Base-by-base conservation (phyloP, 2,329 filamentous ascomycete species). In the Drechslerella dactyloides region DNA sequence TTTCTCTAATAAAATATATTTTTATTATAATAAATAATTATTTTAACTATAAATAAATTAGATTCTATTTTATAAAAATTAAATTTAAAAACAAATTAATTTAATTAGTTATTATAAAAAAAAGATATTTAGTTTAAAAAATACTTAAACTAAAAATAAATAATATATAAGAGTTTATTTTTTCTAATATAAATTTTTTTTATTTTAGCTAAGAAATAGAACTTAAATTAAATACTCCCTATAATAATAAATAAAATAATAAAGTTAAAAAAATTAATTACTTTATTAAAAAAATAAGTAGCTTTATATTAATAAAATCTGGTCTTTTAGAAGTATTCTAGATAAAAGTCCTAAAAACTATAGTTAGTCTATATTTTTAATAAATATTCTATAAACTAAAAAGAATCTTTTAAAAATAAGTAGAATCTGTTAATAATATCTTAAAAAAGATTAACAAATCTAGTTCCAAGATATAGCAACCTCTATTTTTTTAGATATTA, bases 361-460 rank as follows among this genome's bases (percentile, higher is more conserved):
- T 30, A 3, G n/a, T n/a, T n/a, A n/a, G 7, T 53, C 11, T 53
- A 53, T 53, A 30, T 53, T 27, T 35, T 53, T 4, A 53, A 53
- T 30, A 27, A 8, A 10, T 53, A n/a, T 53, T 53, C 33, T 27
- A 27, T 53, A 33, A 33, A 33, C 8, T 33, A 33, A 33, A 33
- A 33, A 33, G n/a, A n/a, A n/a, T n/a, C n/a, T n/a, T n/a, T n/a
- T n/a, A n/a, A n/a, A n/a, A 23, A 52, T 52, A 23, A 19, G 27
- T 17, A 21, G 24, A 30, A 50, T 15, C 27, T 37, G 56, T 27
- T 37, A 56, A 33, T 63, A 63, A 54, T 37, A 54, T 54, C 56
- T 46, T 65, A 30, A 46, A 24, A 27, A n/a, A 59, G 8, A 57
- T 51, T 33, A 23, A 56, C 4, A 23, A 24, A 63, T 7, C 21